Evolutionary conservation across 768 basidiomycete species (phyloP), one percentile per base, ranked within the genome.

Genomic region (Atractiella rhizophila): DNA sequence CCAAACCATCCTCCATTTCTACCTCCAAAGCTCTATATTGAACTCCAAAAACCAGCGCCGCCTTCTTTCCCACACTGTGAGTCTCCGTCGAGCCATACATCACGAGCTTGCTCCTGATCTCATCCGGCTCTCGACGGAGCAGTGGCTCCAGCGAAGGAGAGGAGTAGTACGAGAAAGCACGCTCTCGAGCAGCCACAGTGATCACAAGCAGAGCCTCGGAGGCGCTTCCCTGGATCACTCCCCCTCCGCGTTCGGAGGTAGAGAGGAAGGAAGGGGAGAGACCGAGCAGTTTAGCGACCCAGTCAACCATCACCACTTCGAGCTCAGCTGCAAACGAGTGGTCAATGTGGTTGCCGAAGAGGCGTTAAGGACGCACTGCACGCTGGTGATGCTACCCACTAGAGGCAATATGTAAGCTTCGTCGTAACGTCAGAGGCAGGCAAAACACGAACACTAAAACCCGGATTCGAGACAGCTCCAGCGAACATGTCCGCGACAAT

Each of bases 31-130:
- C 67, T 8, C 73, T 68, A 20, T 76, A 76, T 23, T 65, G 60
- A 18, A 91, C 56, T 0, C 85, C 85, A 4, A 94, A 66, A 10
- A 94, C 66, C 13, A 80, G 56, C 0, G 71, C 83, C 6, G 85
- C 78, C 50, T 74, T 75, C 24, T 68, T 60, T 0, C 79, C 83
- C 1, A 86, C 60, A 1, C 78, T 81, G 56, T 88, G 85, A 0
- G 83, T 91, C 56, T 88, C 80, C 0, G 79, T 76, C 1, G 81
- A 83, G 0, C 74, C 76, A 51, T 91, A 86, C 25, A 96, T 67
- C 4, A 91, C 66, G 12, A 94, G 62, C 19, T 73, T 64, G 43
- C 71, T 68, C 4, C 66, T 12, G n/a, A 42, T 28, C 26, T 36
- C 40, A 30, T 42, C 40, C 32, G 25, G 12, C 25, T 46, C 15